Evolutionary conservation across 345 rosid species (phyloP).

Genomic region (Acer campestre): DNA sequence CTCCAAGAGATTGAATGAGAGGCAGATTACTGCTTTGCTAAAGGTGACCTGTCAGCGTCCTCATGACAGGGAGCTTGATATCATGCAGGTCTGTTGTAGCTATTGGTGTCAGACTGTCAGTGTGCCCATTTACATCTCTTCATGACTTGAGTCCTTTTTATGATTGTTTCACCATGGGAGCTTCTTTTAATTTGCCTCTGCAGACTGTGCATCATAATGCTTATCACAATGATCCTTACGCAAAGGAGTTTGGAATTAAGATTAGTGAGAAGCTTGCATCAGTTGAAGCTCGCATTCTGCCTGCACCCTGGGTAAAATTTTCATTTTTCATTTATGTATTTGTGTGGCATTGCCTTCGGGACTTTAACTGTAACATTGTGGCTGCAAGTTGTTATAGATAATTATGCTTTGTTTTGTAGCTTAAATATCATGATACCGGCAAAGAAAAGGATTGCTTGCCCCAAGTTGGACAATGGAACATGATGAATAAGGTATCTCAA

Average conservation of each 20-base stretch:
- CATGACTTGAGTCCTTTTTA: neutral
- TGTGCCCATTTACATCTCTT: too few species aligned
- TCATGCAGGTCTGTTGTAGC: constrained; percentile 51
- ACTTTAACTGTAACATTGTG: neutral
- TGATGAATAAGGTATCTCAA: constrained; percentile 89
- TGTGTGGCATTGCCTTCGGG: neutral
- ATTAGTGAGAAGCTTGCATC: constrained; percentile 86
- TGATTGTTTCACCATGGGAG: neutral
- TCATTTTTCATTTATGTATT: neutral
- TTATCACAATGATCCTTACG: constrained; percentile 73
- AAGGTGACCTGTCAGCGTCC: constrained; percentile 97
- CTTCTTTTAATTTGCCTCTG: constrained; percentile 1
- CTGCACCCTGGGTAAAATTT: constrained; percentile 81
- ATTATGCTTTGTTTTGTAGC: constrained; percentile 46
- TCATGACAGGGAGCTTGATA: constrained; percentile 75
- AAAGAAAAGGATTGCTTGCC: constrained; percentile 86
- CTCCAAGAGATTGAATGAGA: constrained; percentile 90
- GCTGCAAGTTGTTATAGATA: neutral
- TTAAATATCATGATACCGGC: constrained; percentile 94
- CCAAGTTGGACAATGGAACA: constrained; percentile 98
- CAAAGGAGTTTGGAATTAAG: constrained; percentile 94
- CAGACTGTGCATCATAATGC: constrained; percentile 87
- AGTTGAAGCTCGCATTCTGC: constrained; percentile 96
- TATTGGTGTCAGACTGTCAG: too few species aligned
- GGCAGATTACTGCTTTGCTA: constrained; percentile 87